Conservation (phyloP, 2,329 filamentous ascomycete genomes). For the Sarocladium oryzae region DNA sequence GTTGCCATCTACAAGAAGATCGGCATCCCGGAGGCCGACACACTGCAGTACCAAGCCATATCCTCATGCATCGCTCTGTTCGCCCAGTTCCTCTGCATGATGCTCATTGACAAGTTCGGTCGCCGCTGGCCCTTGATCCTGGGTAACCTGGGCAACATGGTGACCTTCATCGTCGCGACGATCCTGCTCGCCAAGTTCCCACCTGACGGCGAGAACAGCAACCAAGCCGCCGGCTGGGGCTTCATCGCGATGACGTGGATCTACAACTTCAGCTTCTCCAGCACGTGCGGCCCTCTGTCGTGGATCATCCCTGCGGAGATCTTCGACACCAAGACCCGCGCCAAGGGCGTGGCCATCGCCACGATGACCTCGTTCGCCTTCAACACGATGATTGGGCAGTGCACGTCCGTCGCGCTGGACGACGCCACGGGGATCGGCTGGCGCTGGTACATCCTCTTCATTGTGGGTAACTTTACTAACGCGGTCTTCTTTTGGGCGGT, state of each 20-base stretch:
- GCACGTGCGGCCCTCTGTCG: constrained; percentile 54
- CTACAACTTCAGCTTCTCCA: constrained; percentile 72
- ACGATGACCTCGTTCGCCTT: constrained; percentile 70
- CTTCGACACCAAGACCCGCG: constrained; percentile 69
- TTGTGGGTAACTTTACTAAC: constrained; percentile 24
- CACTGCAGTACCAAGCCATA: constrained; percentile 71
- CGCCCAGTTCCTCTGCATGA: constrained; percentile 61
- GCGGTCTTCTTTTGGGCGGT: constrained; percentile 53
- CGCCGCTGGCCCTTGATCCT: constrained; percentile 65
- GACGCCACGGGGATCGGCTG: constrained; percentile 29
- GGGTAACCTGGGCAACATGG: constrained; percentile 64
- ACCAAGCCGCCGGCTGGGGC: constrained; percentile 55
- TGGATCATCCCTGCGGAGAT: constrained; percentile 63
- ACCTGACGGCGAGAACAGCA: constrained; percentile 31
- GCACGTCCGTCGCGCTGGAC: constrained; percentile 46
- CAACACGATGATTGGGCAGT: constrained; percentile 65
- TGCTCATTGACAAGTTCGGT: constrained; percentile 63
- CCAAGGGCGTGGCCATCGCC: constrained; percentile 68
- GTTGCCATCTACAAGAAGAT: constrained; percentile 62
- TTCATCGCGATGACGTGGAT: constrained; percentile 72
- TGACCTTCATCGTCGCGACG: constrained; percentile 66
- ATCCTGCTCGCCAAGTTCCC: constrained; percentile 50
- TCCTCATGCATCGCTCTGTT: constrained; percentile 64
- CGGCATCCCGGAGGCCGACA: constrained; percentile 57
- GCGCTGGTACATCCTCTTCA: constrained; percentile 41